Evolutionary conservation across 805 yeast genomes (phyloP), one percentile per base, ranked within the genome.

Genomic region (Nematodospora valgi): DNA sequence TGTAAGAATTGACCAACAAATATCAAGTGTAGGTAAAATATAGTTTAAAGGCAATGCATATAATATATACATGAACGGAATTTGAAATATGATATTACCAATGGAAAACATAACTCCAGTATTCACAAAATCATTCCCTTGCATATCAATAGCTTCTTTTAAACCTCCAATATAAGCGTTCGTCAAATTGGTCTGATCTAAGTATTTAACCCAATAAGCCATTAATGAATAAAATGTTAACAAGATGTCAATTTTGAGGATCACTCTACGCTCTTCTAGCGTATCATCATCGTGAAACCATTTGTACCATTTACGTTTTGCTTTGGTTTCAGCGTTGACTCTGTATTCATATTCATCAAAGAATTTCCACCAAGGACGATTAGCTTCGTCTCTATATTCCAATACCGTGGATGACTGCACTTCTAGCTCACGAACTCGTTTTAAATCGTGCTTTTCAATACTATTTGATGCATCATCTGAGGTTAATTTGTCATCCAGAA

Each of bases 121-220:
- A 44, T 78, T 62, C 32, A 77, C 74, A 39, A 80, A 65, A 45
- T 82, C 86, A 48, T 80, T 76, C 9, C 84, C 85, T 35, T 64
- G 48, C 72, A 83, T 70, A 4, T 65, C 63, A 23, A 81, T 58
- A 30, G 65, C 78, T 45, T 72, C 78, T 39, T 70, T 56, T 75
- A 82, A 67, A 14, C 85, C 82, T 12, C 80, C 71, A 26, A 77
- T 79, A 47, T 80, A 82, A 1, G 87, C 87, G 48, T 80, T 78
- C 41, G 70, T 71, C 37, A 76, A 59, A 53, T 81, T 82, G 29
- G 74, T 63, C 37, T 69, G 70, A 49, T 82, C 87, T 32, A 82
- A 59, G 36, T 77, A 75, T 51, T 81, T 81, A 36, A 81, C 75
- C 83, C 84, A 82, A 54, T 80, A 80, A 1, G 76, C 48, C 47